Percentiles rank a stretch among this genome's conserved stretches.
Evolutionary conservation across 2,329 filamentous ascomycete genomes (phyloP).

Genomic region (Diaporthe nobilis): DNA sequence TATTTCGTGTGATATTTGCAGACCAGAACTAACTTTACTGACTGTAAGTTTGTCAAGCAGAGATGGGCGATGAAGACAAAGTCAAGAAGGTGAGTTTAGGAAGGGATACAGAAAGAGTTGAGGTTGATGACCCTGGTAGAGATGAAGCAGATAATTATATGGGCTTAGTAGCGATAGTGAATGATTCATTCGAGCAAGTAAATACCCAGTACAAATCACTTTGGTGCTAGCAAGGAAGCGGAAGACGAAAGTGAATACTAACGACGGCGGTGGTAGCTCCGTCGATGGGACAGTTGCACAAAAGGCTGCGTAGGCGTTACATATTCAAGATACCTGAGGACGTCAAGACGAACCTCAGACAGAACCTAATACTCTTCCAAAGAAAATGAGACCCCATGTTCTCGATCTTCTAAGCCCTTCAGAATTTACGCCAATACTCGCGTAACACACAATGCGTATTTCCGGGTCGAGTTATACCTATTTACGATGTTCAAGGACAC

Average conservation of each 20-base stretch:
- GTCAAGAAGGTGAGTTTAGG: no score
- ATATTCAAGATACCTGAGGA: background rate
- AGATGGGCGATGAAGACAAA: no score
- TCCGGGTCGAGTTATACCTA: background rate
- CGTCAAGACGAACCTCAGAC: background rate
- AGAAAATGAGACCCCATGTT: background rate
- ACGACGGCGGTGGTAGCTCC: background rate
- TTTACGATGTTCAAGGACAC: background rate
- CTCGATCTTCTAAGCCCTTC: no score
- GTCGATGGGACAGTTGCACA: background rate
- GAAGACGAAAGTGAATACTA: background rate
- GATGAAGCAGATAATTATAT: background rate
- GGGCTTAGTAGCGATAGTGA: background rate
- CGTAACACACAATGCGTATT: background rate
- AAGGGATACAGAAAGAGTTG: background rate
- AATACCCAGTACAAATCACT: background rate
- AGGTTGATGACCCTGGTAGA: background rate
- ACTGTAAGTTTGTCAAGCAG: no score
- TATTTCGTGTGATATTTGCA: background rate
- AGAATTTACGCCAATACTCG: no score
- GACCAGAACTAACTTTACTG: background rate
- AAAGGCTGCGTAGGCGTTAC: background rate
- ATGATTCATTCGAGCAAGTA: background rate
- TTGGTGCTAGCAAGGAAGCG: background rate
- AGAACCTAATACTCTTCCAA: background rate